Evolutionary conservation across 257 asterid species (phyloP).

Genomic region (Cynanchum wilfordii): DNA sequence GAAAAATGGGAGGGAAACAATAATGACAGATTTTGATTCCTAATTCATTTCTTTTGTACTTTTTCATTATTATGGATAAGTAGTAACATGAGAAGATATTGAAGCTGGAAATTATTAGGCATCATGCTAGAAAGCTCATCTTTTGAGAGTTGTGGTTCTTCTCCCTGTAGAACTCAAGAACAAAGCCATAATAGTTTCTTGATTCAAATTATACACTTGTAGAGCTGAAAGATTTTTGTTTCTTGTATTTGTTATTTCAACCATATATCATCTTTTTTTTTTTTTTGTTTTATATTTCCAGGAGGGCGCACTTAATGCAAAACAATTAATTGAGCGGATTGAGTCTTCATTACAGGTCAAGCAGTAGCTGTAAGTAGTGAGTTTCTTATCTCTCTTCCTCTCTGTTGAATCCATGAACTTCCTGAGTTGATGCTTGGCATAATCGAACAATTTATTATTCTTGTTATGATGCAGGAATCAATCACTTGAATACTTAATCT

Average conservation of each 20-base stretch:
- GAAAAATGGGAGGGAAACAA: neutral
- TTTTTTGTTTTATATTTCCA: slow-evolving; percentile 23
- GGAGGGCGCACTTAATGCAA: slow-evolving; percentile 87
- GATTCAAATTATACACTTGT: neutral
- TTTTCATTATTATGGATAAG: neutral
- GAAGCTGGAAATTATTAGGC: neutral
- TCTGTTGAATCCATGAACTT: neutral
- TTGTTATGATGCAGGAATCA: neutral
- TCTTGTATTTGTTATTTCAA: neutral
- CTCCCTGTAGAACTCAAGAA: neutral
- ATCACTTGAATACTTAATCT: neutral
- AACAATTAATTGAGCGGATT: slow-evolving; percentile 58
- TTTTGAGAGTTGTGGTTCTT: neutral
- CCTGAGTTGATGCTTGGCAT: neutral
- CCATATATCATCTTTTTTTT: neutral
- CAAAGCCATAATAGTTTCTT: neutral
- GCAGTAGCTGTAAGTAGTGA: slow-evolving; percentile 36
- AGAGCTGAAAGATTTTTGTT: slow-evolving; percentile 5
- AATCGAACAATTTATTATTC: neutral
- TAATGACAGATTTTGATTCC: neutral
- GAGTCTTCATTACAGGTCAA: slow-evolving; percentile 63
- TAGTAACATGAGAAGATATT: neutral
- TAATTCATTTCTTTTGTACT: neutral
- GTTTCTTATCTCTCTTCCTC: neutral
- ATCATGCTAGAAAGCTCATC: too few relatives aligned